Conservation (phyloP, 2,329 filamentous ascomycete species). For the Botrytis porri region DNA sequence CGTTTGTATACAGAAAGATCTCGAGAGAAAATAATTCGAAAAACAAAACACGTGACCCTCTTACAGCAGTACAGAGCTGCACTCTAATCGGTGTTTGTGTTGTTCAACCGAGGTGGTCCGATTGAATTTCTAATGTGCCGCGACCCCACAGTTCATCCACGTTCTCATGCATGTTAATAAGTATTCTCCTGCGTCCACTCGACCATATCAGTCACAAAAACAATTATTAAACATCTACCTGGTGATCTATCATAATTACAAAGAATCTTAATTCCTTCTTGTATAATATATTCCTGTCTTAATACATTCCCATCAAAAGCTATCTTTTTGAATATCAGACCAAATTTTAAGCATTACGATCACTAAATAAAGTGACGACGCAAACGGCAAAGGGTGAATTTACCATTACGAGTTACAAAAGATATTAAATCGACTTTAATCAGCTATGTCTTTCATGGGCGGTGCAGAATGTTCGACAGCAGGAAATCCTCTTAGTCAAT, state of each 20-base stretch:
- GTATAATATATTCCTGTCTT: constrained; percentile 13
- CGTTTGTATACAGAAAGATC: neutral
- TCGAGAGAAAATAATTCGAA: neutral
- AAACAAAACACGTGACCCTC: constrained; percentile 9
- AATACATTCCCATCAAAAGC: constrained; percentile 11
- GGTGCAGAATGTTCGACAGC: constrained; percentile 96
- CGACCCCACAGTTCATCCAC: constrained; percentile 13
- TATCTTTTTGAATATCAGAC: neutral
- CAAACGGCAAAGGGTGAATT: neutral
- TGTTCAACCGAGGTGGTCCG: constrained; percentile 13
- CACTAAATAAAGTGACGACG: neutral
- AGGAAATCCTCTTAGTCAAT: constrained; percentile 93
- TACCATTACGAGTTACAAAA: neutral
- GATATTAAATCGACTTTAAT: neutral
- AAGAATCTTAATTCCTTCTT: constrained; percentile 12
- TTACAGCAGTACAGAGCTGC: neutral
- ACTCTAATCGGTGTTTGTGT: neutral
- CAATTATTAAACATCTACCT: neutral
- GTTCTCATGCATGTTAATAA: neutral
- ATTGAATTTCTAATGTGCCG: constrained; percentile 6
- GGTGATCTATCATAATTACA: neutral
- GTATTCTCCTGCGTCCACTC: constrained; percentile 9
- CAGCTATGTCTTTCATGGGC: constrained; percentile 85
- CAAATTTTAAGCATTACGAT: neutral
- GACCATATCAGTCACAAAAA: constrained; percentile 1